Conservation (phyloP, 2,329 filamentous ascomycete genomes). For the Botryotinia globosa region DNA sequence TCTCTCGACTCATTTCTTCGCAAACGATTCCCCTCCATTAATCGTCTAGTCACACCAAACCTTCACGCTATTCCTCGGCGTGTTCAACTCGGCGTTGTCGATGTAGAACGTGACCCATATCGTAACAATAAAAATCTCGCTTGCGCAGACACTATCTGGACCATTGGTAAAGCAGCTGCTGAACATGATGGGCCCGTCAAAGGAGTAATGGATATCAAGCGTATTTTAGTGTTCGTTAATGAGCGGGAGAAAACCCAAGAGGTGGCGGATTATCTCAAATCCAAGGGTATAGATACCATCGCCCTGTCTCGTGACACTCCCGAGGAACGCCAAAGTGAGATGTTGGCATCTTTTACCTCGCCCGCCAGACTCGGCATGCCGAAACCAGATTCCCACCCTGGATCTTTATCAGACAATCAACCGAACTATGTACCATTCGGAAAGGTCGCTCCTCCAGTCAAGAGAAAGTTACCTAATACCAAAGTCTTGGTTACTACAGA, state of each 20-base stretch:
- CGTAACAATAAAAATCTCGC: slow-evolving; percentile 88
- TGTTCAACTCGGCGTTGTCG: slow-evolving; percentile 89
- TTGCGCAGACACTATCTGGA: slow-evolving; percentile 92
- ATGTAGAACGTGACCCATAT: slow-evolving; percentile 90
- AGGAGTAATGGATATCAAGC: slow-evolving; percentile 66
- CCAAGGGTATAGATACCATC: slow-evolving; percentile 85
- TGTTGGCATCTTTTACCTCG: slow-evolving; percentile 69
- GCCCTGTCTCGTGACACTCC: slow-evolving; percentile 82
- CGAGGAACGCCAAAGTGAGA: slow-evolving; percentile 72
- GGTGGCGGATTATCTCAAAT: slow-evolving; percentile 72
- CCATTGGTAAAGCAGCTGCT: slow-evolving; percentile 74
- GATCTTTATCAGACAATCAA: slow-evolving; percentile 43
- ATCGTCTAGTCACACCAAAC: slow-evolving; percentile 88
- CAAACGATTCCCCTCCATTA: slow-evolving; percentile 76
- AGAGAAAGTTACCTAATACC: slow-evolving; percentile 61
- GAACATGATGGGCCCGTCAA: slow-evolving; percentile 55
- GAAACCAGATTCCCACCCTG: slow-evolving; percentile 35
- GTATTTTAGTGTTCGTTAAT: slow-evolving; percentile 94
- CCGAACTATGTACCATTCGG: slow-evolving; percentile 37
- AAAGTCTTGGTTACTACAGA: slow-evolving; percentile 95
- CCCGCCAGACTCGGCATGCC: background rate
- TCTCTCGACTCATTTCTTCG: slow-evolving; percentile 84
- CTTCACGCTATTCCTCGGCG: slow-evolving; percentile 92
- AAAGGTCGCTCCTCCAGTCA: slow-evolving; percentile 29
- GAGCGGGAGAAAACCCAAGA: slow-evolving; percentile 86